Evolutionary conservation across 208 protist species (phyloP), one percentile per base, ranked within the genome.

Genomic region (Crithidia sp.): DNA sequence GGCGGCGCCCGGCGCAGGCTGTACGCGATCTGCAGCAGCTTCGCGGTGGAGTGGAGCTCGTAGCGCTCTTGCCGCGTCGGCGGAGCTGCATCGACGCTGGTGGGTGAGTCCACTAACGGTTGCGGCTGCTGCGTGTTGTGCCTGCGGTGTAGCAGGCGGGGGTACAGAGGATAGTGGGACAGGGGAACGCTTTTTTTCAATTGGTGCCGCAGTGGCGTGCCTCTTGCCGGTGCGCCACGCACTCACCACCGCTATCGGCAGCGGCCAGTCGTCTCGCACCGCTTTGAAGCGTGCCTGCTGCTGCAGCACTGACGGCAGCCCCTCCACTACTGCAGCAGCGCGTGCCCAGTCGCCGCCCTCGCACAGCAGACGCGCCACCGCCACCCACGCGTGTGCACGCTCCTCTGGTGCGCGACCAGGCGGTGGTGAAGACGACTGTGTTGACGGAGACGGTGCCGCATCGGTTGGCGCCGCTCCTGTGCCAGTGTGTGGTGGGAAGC

Each of bases 311-410:
- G 28, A 5, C 9, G 78, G 72, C 6, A 83, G 73, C 5, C 73
- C 73, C 1, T 78, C 78, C 49, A 83, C 12, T 12, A 83, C 73
- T 7, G 68, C 73, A 17, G 61, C 66, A 12, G 78, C 67, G 7
- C 64, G 72, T 9, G 53, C 57, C 77, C 74, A 79, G 40, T 73
- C 60, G 0, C 78, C 78, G 52, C 78, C 45, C 62, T 72, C 62
- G 14, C 67, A 69, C 19, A 79, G 68, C 28, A 83, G 74, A n/a
- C 68, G 66, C 13, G 73, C 73, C 36, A 76, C 73, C 37, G 69
- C 78, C 40, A 55, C 67, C 78, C 78, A 83, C 39, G 59, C 64
- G 9, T 59, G 71, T 43, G 71, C 70, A 8, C 50, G 63, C 60
- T 66, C 77, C 60, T 36, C 59, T n/a, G 65, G 52, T 13, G n/a